These are phyloP conservation scores for Vitis amurensis DNA, from an alignment of 164 flowering plant genomes.

Conservation along the genomic window DNA sequence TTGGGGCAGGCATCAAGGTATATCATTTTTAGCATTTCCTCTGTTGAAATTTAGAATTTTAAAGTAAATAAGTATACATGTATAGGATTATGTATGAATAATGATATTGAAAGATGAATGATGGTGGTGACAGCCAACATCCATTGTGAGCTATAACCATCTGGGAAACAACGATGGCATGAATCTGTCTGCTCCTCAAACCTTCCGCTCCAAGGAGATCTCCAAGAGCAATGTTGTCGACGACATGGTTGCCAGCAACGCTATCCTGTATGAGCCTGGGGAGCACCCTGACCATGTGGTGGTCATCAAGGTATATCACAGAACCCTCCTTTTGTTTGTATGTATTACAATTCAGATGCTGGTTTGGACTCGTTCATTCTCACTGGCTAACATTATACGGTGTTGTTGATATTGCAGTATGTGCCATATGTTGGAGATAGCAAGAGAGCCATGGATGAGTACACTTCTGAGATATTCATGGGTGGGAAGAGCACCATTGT, in stretches of 20 bases:
- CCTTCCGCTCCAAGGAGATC: conserved; percentile 97
- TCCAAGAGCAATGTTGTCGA: conserved; percentile 98
- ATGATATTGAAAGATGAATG: background rate
- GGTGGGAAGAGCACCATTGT: conserved; percentile 98
- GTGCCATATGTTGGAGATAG: conserved; percentile 98
- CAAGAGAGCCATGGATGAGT: conserved; percentile 99
- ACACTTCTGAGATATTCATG: conserved; percentile 99
- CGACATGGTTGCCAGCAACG: conserved; percentile 99
- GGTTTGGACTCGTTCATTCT: background rate
- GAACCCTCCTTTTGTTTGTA: background rate
- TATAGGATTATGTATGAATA: too few relatives aligned
- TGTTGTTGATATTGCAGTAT: conserved; percentile 44
- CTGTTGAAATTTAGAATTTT: background rate
- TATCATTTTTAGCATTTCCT: background rate
- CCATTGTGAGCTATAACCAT: conserved; percentile 98
- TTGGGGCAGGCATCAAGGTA: conserved; percentile 99
- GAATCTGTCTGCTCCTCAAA: conserved; percentile 98
- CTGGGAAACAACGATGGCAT: conserved; percentile 98
- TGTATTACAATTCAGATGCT: background rate
- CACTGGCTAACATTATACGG: background rate
- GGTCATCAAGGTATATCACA: conserved; percentile 78
- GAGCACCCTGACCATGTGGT: conserved; percentile 99
- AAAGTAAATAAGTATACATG: too few relatives aligned
- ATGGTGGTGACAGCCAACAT: conserved; percentile 69
- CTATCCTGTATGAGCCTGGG: conserved; percentile 90